A percentile compares a stretch with the other conserved stretches of the same genome.
Conservation (phyloP, 192 early-diverging fungal species). For the Umbelopsis ramanniana region DNA sequence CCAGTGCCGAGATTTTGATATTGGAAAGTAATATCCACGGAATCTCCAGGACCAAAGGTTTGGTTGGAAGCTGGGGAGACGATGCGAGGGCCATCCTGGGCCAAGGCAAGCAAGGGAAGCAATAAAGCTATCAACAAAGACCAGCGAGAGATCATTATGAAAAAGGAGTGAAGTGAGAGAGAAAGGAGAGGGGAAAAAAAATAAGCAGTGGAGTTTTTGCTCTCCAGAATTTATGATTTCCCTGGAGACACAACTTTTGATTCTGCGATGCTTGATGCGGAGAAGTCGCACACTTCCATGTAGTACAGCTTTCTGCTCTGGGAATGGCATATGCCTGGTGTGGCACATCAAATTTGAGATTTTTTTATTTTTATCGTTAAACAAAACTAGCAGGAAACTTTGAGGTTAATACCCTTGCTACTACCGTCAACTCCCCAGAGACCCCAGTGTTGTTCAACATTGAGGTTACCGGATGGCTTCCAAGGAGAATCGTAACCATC, state of each 20-base stretch:
- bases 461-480: conserved; percentile 47
- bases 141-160: not conserved
- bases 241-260: not conserved
- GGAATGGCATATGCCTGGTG: conserved; percentile 16
- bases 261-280: conserved; percentile 11
- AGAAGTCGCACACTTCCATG: not conserved
- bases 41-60: conserved; percentile 33
- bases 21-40: conserved; percentile 29
- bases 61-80: conserved; percentile 26
- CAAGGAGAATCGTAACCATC: conserved; percentile 61
- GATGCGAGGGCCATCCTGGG: conserved; percentile 33
- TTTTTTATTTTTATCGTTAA: not conserved
- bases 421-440: conserved; percentile 16
- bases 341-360: not conserved
- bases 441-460: conserved; percentile 42
- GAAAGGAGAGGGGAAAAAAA: not conserved
- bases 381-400: not conserved
- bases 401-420: conserved; percentile 23
- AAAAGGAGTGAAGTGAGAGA: not conserved
- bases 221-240: too few relatives aligned
- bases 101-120: not conserved
- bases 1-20: conserved; percentile 44
- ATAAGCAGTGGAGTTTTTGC: not conserved
- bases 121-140: not conserved
- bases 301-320: conserved; percentile 11